Conservation (phyloP, 805 yeast species). For the Wickerhamiella lipophila region DNA sequence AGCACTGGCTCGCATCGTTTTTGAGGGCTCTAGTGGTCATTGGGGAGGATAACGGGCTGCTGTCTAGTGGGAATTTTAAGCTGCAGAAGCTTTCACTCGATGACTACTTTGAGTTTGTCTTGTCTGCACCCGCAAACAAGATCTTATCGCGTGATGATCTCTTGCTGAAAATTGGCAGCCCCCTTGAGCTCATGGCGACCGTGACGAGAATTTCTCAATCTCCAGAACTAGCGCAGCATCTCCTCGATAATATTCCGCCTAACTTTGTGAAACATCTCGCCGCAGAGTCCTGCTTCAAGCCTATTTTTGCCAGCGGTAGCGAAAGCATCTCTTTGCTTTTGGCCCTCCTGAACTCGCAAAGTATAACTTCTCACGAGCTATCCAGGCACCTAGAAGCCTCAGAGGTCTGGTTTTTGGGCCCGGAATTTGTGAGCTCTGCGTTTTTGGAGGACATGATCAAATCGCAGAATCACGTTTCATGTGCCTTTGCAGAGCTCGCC, state of each 20-base stretch:
- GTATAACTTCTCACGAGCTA: slow-evolving; percentile 10
- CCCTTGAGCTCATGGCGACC: slow-evolving; percentile 21
- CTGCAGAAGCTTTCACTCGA: slow-evolving; percentile 13
- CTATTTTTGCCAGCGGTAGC: slow-evolving; percentile 1
- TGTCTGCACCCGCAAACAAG: slow-evolving; percentile 13
- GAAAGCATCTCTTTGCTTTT: slow-evolving; percentile 14
- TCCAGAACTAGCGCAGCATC: slow-evolving; percentile 13
- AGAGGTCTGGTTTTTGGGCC: slow-evolving; percentile 17
- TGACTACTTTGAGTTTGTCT: slow-evolving; percentile 21
- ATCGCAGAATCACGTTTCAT: not conserved
- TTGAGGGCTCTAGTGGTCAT: slow-evolving; percentile 16
- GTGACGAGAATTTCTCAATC: slow-evolving; percentile 13
- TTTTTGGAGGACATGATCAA: slow-evolving; percentile 11
- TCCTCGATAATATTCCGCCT: slow-evolving; percentile 19
- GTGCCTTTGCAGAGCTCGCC: slow-evolving; percentile 14
- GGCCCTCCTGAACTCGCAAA: not conserved
- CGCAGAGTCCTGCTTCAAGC: not conserved
- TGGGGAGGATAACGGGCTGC: slow-evolving; percentile 17
- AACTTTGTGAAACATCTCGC: slow-evolving; percentile 7
- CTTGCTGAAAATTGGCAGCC: slow-evolving; percentile 18
- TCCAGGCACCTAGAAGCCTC: slow-evolving; percentile 7
- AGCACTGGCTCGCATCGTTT: slow-evolving; percentile 15
- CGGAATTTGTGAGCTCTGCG: slow-evolving; percentile 12
- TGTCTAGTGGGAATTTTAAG: not conserved
- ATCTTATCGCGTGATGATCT: slow-evolving; percentile 17